phyloP scores from a whole-genome alignment of 2,329 filamentous ascomycete genomes.

The Penicillium capsulatum region DNA sequence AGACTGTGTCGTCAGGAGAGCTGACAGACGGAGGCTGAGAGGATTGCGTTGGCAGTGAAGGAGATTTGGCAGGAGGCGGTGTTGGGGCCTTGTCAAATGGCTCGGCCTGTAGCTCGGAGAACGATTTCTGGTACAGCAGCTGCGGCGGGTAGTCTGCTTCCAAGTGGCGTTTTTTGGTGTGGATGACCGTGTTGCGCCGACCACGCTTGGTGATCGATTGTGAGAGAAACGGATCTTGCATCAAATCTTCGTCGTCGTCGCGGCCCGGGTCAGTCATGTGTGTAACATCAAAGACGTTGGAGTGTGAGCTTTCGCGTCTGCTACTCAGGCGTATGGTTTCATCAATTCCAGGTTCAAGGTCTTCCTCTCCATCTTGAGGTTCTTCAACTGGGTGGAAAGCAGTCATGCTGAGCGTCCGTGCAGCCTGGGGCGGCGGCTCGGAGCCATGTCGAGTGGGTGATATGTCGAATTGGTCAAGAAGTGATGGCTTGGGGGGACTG shows the following conservation, averaged over 20 bases:
- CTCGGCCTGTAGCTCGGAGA: constrained; percentile 48
- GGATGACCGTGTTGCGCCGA: constrained; percentile 24
- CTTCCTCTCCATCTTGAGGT: constrained; percentile 19
- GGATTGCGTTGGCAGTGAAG: constrained; percentile 19
- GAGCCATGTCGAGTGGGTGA: constrained; percentile 34
- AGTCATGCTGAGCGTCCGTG: constrained; percentile 18
- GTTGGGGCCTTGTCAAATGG: constrained; percentile 46
- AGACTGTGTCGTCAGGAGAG: constrained; percentile 35
- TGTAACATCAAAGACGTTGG: constrained; percentile 31
- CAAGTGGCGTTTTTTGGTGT: constrained; percentile 29
- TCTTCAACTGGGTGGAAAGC: constrained; percentile 14
- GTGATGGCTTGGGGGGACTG: constrained; percentile 39
- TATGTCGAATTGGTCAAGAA: constrained; percentile 36
- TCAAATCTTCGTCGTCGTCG: constrained; percentile 27
- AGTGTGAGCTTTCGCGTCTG: constrained; percentile 23
- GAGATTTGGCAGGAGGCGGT: constrained; percentile 21
- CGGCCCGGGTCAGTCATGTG: constrained; percentile 30
- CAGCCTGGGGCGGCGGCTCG: constrained; percentile 28
- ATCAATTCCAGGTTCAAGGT: constrained; percentile 15
- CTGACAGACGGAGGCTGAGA: constrained; percentile 13
- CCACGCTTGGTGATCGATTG: constrained; percentile 26
- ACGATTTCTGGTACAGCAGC: constrained; percentile 45
- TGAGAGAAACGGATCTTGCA: constrained; percentile 31
- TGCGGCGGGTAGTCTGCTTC: constrained; percentile 48
- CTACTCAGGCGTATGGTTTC: constrained; percentile 22